Conservation (phyloP, 805 yeast species). For the Myxozyma melibiosi region DNA sequence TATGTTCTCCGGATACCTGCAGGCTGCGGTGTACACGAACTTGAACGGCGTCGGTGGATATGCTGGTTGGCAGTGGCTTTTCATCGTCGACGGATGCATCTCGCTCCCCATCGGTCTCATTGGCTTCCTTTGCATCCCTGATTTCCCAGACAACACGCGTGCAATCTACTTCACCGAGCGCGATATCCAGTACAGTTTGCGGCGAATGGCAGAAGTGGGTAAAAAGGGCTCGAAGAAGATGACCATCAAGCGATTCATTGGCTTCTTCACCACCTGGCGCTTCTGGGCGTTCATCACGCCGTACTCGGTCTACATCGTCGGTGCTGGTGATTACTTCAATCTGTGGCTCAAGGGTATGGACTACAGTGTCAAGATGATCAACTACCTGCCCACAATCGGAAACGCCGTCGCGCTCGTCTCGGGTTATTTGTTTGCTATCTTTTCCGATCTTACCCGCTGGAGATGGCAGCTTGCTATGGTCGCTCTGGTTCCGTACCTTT, state of each 20-base stretch:
- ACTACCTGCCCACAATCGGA: constrained; percentile 43
- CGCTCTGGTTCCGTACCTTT: constrained; percentile 19
- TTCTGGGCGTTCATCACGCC: constrained; percentile 29
- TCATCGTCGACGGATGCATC: constrained; percentile 64
- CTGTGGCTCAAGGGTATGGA: constrained; percentile 40
- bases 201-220: constrained; percentile 20
- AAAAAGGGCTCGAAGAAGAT: constrained; percentile 23
- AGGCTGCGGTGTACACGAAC: constrained; percentile 54
- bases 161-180: constrained; percentile 50
- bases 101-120: constrained; percentile 59
- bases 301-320: constrained; percentile 20
- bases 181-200: constrained; percentile 16
- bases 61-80: constrained; percentile 74
- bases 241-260: constrained; percentile 23
- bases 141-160: constrained; percentile 62
- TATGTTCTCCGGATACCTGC: constrained; percentile 63
- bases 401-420: constrained; percentile 40
- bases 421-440: constrained; percentile 38
- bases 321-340: constrained; percentile 28
- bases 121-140: constrained; percentile 62
- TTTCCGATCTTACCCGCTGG: constrained; percentile 41
- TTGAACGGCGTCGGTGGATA: constrained; percentile 57
- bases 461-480: constrained; percentile 37
- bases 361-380: constrained; percentile 39
- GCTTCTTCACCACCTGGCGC: constrained; percentile 23